phyloP scores from a whole-genome alignment of 2,329 filamentous ascomycete genomes.

The Colletotrichum agaves region DNA sequence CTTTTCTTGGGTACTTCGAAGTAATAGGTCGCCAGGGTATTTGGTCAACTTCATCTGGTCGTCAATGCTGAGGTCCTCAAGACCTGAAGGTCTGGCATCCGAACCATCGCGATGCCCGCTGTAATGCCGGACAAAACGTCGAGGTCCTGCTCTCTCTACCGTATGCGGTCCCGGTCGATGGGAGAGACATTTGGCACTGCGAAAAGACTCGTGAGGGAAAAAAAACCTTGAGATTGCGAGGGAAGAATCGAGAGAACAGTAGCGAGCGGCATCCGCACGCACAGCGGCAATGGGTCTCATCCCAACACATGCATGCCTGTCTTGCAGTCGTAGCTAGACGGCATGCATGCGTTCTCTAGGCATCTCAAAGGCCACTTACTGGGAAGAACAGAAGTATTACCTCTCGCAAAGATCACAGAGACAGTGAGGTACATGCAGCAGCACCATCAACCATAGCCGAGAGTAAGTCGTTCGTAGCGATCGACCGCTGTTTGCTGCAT shows the following conservation, averaged over 20 bases:
- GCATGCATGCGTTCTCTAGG: background rate
- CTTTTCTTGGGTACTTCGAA: slow-evolving; percentile 8
- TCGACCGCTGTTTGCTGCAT: slow-evolving; percentile 17
- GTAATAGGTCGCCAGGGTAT: slow-evolving; percentile 17
- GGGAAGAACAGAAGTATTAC: slow-evolving; percentile 11
- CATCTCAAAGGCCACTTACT: background rate
- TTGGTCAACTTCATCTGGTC: slow-evolving; percentile 11
- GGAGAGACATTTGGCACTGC: background rate
- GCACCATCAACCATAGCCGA: background rate
- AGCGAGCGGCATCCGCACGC: background rate
- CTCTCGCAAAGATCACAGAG: background rate
- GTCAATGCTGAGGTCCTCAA: background rate
- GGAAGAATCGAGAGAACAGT: background rate
- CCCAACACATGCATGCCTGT: slow-evolving; percentile 21
- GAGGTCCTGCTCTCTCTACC: background rate
- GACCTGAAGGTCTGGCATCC: background rate
- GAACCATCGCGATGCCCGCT: background rate
- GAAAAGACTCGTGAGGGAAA: background rate
- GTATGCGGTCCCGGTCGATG: slow-evolving; percentile 3
- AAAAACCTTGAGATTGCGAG: slow-evolving; percentile 12
- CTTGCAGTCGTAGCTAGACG: slow-evolving; percentile 16
- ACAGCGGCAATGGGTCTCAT: slow-evolving; percentile 3
- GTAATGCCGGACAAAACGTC: background rate
- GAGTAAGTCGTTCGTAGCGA: slow-evolving; percentile 3
- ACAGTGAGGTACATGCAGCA: background rate